phyloP scores from a whole-genome alignment of 2,329 filamentous ascomycete species.

The Annulohypoxylon truncatum region DNA sequence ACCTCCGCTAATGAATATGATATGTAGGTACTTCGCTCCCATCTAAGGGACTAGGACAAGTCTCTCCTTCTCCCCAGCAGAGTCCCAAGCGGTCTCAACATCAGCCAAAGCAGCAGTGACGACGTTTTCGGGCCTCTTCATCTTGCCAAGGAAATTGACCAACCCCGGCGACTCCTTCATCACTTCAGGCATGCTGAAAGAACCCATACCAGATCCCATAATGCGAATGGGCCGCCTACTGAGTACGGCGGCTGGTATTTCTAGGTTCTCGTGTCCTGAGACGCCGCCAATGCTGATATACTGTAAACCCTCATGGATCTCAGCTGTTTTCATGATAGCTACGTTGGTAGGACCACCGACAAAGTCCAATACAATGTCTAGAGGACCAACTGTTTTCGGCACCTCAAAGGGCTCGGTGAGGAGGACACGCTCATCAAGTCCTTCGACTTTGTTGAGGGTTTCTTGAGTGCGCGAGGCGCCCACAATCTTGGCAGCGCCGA shows the following conservation, averaged over 20 bases:
- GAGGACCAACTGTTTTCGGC: constrained; percentile 21
- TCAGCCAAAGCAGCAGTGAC: constrained; percentile 23
- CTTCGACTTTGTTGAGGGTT: constrained; percentile 19
- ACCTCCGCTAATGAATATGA: neutral
- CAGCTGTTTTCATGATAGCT: constrained; percentile 21
- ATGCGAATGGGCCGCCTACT: constrained; percentile 19
- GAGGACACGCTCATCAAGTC: constrained; percentile 20
- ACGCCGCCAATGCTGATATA: constrained; percentile 17
- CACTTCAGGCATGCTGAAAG: constrained; percentile 16
- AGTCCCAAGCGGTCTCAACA: constrained; percentile 21
- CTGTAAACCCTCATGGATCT: constrained; percentile 11
- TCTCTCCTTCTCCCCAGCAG: constrained; percentile 21
- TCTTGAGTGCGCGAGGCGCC: constrained; percentile 14
- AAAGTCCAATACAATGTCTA: constrained; percentile 28
- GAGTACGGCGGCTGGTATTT: constrained; percentile 16
- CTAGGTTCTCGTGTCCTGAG: constrained; percentile 13
- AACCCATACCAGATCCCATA: constrained; percentile 25
- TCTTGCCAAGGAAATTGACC: constrained; percentile 9
- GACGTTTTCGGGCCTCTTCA: constrained; percentile 19
- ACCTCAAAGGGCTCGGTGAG: constrained; percentile 10
- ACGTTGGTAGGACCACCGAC: constrained; percentile 14
- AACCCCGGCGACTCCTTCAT: constrained; percentile 15
- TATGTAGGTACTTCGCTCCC: neutral
- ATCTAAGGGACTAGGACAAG: constrained; percentile 27
- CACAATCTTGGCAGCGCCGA: constrained; percentile 14